Evolutionary conservation across 2,329 filamentous ascomycete genomes (phyloP), one percentile per base, ranked within the genome.

Genomic region (Samsoniella hepiali): DNA sequence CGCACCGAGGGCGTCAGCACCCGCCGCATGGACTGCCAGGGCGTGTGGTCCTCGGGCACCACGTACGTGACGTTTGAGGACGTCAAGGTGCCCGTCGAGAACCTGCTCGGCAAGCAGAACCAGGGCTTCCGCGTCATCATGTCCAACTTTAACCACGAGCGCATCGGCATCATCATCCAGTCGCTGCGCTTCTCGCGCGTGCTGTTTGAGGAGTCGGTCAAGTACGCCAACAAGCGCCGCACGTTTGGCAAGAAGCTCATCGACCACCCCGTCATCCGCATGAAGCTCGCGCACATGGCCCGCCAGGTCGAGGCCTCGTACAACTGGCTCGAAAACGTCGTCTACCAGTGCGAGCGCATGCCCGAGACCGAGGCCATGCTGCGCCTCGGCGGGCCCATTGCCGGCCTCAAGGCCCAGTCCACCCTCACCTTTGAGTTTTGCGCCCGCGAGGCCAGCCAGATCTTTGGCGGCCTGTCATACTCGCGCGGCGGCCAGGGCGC

Each of bases 141-240:
- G 94, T 97, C 92, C 75, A 97, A 97, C 84, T 97, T 97, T 84
- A 98, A 98, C 85, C 95, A 98, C 83, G 95, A 99, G 81, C 91
- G 95, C 67, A 93, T 99, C 70, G 95, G 95, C 67, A 98, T 99
- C 78, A 93, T 98, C 79, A 98, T 98, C 81, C 95, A 99, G 79
- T 96, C 89, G 72, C 77, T 97, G 68, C 93, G 95, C 72, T 98
- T 99, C 85, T 89, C 91, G 50, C 93, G 95, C 69, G 94, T 98
- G 69, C 97, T 93, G 84, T 97, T 92, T 82, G 94, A 98, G 76
- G 95, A 99, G 80, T 91, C 90, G 31, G 86, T 98, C 77, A 96
- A 96, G 77, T 99, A 97, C 79, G 93, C 93, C 66, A 91, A 95
- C 87, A 99, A 99, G 87, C 91, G 95, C 69, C 88, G 88, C 71